Evolutionary conservation across 305 asterid genomes (phyloP).

Genomic region (Andrographis paniculata): DNA sequence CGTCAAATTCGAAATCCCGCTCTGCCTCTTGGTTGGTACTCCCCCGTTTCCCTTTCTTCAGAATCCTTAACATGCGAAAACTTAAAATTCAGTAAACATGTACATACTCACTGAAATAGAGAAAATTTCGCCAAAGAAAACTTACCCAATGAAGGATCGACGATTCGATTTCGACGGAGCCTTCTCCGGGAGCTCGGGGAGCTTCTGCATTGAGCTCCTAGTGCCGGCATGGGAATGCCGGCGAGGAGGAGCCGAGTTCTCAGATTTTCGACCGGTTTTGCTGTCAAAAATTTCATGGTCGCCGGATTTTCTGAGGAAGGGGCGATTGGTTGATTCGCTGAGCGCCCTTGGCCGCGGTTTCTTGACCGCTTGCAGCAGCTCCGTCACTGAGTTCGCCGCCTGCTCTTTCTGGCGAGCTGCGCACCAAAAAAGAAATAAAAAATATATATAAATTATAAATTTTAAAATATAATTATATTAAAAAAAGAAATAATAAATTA

Average conservation of each 20-base stretch:
- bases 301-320: conserved; percentile 52
- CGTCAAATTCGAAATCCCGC: conserved; percentile 34
- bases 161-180: conserved; percentile 49
- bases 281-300: conserved; percentile 31
- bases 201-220: conserved; percentile 56
- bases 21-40: conserved; percentile 37
- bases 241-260: conserved; percentile 39
- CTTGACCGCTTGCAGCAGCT: conserved; percentile 72
- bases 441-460: no score
- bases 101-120: neutral
- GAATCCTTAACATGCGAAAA: conserved; percentile 31
- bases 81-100: neutral
- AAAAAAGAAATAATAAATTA: no score
- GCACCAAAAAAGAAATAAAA: neutral
- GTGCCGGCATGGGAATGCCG: conserved; percentile 88
- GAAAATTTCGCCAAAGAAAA: neutral
- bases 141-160: conserved; percentile 67
- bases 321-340: conserved; percentile 82
- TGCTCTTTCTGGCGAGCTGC: conserved; percentile 79
- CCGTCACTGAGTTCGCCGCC: conserved; percentile 64
- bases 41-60: conserved; percentile 57
- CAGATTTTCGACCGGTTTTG: conserved; percentile 25
- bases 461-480: no score
- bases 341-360: conserved; percentile 69
- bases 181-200: conserved; percentile 58